Percentiles rank a stretch among this genome's conserved stretches.
phyloP scores from a whole-genome alignment of 192 early-diverging fungal species.

The Pilaira anomala region DNA sequence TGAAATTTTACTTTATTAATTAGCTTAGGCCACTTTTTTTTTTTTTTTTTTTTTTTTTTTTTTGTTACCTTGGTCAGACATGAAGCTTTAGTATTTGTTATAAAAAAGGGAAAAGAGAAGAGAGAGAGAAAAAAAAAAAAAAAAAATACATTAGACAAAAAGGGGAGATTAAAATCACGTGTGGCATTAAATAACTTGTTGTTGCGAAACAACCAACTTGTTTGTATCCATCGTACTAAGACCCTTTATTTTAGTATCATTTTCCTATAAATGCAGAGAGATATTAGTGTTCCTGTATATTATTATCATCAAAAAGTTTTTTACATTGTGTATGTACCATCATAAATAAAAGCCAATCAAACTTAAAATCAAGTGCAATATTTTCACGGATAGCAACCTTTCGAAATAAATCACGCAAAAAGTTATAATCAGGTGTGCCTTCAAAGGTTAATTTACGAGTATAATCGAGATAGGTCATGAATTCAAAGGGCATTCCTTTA shows the following conservation, averaged over 20 bases:
- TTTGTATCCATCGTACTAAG: no score
- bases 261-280: no score
- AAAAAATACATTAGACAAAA: neutral
- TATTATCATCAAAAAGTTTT: no score
- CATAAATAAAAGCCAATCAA: constrained; percentile 64
- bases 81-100: neutral
- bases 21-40: neutral
- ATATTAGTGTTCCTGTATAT: no score
- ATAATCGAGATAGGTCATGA: constrained; percentile 86
- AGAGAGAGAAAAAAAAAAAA: neutral
- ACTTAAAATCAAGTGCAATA: constrained; percentile 82
- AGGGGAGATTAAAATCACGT: neutral
- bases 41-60: neutral
- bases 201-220: no score
- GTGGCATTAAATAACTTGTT: no score
- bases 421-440: constrained; percentile 89
- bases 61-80: constrained; percentile 6
- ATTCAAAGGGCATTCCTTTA: constrained; percentile 80
- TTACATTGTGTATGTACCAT: no score
- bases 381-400: constrained; percentile 81
- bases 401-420: constrained; percentile 82
- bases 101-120: neutral
- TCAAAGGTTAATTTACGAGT: constrained; percentile 82
- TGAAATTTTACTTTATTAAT: no score
- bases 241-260: no score